Conservation (phyloP, 495 filamentous ascomycete species). For the Aspergillus sparsus region DNA sequence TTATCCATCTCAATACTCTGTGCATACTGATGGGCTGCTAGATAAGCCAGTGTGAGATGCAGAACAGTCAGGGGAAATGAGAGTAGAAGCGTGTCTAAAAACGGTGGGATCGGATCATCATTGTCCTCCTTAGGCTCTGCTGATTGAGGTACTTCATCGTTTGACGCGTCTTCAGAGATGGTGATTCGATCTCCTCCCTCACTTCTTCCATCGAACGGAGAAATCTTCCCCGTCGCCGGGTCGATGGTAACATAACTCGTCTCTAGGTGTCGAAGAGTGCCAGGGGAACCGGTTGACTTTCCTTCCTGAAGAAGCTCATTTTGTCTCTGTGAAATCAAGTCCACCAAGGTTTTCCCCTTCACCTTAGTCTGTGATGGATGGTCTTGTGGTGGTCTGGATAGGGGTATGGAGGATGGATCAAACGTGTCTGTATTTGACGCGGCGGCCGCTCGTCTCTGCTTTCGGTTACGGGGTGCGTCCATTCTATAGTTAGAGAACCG, state of each 20-base stretch:
- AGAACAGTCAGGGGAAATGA: conserved; percentile 73
- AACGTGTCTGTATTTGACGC: conserved; percentile 27
- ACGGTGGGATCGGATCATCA: conserved; percentile 37
- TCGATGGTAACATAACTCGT: conserved; percentile 45
- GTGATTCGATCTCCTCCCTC: conserved; percentile 9
- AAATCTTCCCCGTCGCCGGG: conserved; percentile 34
- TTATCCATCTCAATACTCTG: conserved; percentile 61
- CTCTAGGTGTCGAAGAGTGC: conserved; percentile 18
- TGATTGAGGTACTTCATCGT: conserved; percentile 11
- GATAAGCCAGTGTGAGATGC: conserved; percentile 83
- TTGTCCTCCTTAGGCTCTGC: conserved; percentile 21
- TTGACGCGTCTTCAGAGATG: conserved; percentile 15
- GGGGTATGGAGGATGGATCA: conserved; percentile 35
- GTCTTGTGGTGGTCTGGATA: conserved; percentile 37
- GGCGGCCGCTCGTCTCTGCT: conserved; percentile 44
- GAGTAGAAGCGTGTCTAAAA: conserved; percentile 52
- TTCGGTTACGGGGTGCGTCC: conserved; percentile 48
- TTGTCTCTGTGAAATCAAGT: conserved; percentile 53
- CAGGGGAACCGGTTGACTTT: conserved; percentile 11
- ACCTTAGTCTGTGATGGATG: conserved; percentile 31
- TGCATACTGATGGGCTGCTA: conserved; percentile 90
- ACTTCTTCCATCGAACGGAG: conserved; percentile 27
- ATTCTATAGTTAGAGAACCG: conserved; percentile 18
- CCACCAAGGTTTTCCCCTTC: conserved; percentile 48
- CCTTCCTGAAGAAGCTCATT: conserved; percentile 31